Percentiles rank a stretch among this genome's conserved stretches.
These are phyloP conservation scores for Lactarius vividus DNA, from an alignment of 768 basidiomycete species.

Conservation along the genomic window DNA sequence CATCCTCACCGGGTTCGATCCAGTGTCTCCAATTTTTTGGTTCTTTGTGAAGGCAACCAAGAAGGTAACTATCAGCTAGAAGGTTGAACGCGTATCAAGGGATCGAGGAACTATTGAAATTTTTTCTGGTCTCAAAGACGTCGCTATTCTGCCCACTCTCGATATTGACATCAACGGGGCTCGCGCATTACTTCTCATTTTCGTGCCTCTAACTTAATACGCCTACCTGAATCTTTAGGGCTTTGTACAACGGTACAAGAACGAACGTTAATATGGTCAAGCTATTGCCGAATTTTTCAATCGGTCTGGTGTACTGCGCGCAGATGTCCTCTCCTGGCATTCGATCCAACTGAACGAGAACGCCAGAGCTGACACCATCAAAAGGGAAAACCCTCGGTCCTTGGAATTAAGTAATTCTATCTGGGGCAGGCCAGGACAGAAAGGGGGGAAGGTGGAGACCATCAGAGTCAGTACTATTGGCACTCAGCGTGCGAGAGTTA, in stretches of 20 bases:
- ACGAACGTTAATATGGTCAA: constrained; percentile 61
- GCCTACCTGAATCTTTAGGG: constrained; percentile 34
- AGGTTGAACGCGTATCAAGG: constrained; percentile 52
- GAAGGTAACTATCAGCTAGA: constrained; percentile 61
- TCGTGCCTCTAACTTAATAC: constrained; percentile 2
- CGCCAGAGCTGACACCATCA: constrained; percentile 47
- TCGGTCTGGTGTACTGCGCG: constrained; percentile 47
- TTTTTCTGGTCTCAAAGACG: constrained; percentile 4
- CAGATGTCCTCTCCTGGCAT: constrained; percentile 52
- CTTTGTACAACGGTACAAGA: constrained; percentile 56
- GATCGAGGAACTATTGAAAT: constrained; percentile 47
- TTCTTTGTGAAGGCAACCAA: constrained; percentile 45
- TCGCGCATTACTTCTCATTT: constrained; percentile 40
- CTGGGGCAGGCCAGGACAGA: constrained; percentile 59
- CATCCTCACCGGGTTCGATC: constrained; percentile 55
- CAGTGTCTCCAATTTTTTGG: neutral
- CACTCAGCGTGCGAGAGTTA: constrained; percentile 55
- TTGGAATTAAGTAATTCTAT: constrained; percentile 53
- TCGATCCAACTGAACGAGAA: constrained; percentile 69
- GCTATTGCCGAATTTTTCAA: constrained; percentile 58
- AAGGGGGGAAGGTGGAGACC: constrained; percentile 48
- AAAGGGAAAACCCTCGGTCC: constrained; percentile 50
- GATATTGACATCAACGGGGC: constrained; percentile 45
- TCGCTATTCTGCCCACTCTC: constrained; percentile 4
- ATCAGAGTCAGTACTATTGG: constrained; percentile 68